Evolutionary conservation across 495 filamentous ascomycete species (phyloP), one percentile per base, ranked within the genome.

Genomic region (Clavariopsis aquatica): DNA sequence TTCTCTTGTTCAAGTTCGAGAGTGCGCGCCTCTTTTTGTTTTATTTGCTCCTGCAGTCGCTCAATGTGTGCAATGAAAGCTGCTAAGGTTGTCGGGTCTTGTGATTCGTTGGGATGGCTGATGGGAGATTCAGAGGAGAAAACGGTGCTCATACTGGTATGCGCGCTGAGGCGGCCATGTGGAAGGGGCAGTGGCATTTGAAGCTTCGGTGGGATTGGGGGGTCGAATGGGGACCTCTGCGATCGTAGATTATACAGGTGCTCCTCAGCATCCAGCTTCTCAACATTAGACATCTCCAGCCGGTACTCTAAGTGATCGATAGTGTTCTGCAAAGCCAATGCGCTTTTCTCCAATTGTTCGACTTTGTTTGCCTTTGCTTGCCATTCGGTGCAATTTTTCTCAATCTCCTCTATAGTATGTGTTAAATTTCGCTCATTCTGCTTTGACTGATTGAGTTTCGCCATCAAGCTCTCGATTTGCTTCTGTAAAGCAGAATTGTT

Each of bases 31-130:
- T 71, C 65, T 26, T 66, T 65, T 38, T 71, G 54, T 38, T 61
- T 60, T n/a, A 68, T 54, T 36, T 71, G 60, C 17, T 71, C 56
- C 22, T 71, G 60, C 4, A 71, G 65, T 26, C 56, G 49, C 53
- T 68, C 69, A 43, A 71, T 71, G 52, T 68, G 65, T 2, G 65
- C 24, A 27, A 68, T 64, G 43, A 68, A 68, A 24, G 66, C 66
- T 34, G 55, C 38, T 1, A 69, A 29, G 31, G 60, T 64, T 19
- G 47, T 65, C 2, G 60, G 56, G 17, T 61, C 53, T 26, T 65
- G 43, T 1, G 55, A 55, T 9, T 65, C 66, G 24, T 56, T 65
- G 3, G 41, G 4, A 24, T 60, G 41, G 49, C 51, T 54, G 17
- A 26, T 56, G 10, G 66, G 56, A 7, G 57, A 65, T 15, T 53